Evolutionary conservation across 306 rosid species (phyloP), one percentile per base, ranked within the genome.

Genomic region (Fragaria iinumae): DNA sequence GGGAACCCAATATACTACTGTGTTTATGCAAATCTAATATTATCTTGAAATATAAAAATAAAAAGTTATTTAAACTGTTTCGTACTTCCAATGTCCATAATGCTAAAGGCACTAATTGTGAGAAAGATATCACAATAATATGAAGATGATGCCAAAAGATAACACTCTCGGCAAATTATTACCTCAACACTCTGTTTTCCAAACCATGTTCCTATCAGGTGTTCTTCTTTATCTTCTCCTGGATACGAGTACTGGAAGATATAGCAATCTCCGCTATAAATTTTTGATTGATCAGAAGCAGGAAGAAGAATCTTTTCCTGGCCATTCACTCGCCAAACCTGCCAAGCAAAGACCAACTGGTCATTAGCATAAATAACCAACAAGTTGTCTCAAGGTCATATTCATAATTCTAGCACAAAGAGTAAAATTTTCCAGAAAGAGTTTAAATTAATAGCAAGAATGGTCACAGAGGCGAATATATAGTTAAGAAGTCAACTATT

Each of bases 171-270:
- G 72, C 32, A 59, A 80, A 79, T 38, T 68, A 74, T 81, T 87
- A 96, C 99, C 98, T 96, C 98, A 77, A 88, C 86, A n/a, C 99
- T 96, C 65, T 55, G 86, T 69, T 85, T 88, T 75, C 99, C 99
- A 76, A 93, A 81, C 99, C 99, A 96, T 75, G 96, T 91, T 86
- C 96, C 97, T 69, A 90, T 74, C 62, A 96, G 94, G 78, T 86
- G 71, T 48, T 96, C 99, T 74, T 96, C 99, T 83, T 80, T 91
- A 77, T 96, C 98, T 63, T 96, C 98, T 77, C 99, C 99, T 5
- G 97, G 89, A 78, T 93, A 96, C 56, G 99, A 73, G 80, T 96
- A 96, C 80, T 89, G 97, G 82, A 96, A 87, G 80, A 96, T 86
- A 77, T 82, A 93, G 90, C 99, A 96, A 77, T 96, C 96, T 73